These are phyloP conservation scores for Lactarius evosmus DNA, from an alignment of 768 basidiomycete species.

Conservation along the genomic window DNA sequence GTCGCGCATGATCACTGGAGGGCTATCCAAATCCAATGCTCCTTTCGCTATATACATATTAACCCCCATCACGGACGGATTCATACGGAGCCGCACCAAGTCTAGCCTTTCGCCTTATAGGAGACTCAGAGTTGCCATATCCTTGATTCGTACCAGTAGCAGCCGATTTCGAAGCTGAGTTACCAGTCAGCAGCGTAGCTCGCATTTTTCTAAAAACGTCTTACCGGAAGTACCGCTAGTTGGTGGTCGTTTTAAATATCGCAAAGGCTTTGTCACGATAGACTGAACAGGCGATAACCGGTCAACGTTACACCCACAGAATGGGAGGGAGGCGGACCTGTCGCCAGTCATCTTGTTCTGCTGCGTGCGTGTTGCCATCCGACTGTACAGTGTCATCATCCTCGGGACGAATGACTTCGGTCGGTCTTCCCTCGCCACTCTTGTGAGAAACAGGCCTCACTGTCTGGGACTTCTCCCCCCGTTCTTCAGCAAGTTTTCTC, in stretches of 20 bases:
- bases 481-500: conserved; percentile 25
- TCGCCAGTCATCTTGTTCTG: conserved; percentile 14
- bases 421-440: no score
- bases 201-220: not conserved
- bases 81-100: not conserved
- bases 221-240: conserved; percentile 3
- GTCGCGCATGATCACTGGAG: not conserved
- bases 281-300: not conserved
- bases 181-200: not conserved
- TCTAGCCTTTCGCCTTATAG: not conserved
- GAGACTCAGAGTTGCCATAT: not conserved
- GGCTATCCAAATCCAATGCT: conserved; percentile 14
- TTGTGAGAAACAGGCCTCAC: not conserved
- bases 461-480: conserved; percentile 9
- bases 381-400: not conserved
- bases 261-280: conserved; percentile 13
- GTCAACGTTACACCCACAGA: not conserved
- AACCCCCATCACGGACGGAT: not conserved
- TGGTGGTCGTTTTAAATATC: conserved; percentile 15
- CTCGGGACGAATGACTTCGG: not conserved
- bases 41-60: conserved; percentile 10
- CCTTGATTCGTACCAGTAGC: not conserved
- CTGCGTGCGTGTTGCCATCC: not conserved
- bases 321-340: conserved; percentile 1
- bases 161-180: conserved; percentile 6